These are phyloP conservation scores for Talaromyces proteolyticus DNA, from an alignment of 495 filamentous ascomycete genomes.

Conservation along the genomic window DNA sequence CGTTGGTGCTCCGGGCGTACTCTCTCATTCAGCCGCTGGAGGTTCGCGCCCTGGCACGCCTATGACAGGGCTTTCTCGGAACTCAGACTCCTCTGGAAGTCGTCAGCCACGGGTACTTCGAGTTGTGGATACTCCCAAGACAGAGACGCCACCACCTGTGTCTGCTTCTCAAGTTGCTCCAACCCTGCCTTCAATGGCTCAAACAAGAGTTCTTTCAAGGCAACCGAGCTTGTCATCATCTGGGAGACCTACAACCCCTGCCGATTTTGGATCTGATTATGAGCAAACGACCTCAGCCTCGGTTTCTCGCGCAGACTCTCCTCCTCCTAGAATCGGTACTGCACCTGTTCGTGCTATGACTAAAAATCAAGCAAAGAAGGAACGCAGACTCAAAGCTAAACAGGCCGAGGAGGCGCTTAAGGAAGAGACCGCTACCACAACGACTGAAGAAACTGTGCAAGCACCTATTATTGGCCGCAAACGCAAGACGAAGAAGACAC, in stretches of 20 bases:
- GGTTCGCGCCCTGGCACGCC: slow-evolving; percentile 33
- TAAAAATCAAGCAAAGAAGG: slow-evolving; percentile 88
- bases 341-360: slow-evolving; percentile 74
- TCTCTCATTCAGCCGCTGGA: slow-evolving; percentile 7
- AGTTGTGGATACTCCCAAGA: slow-evolving; percentile 66
- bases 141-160: slow-evolving; percentile 52
- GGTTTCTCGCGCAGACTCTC: slow-evolving; percentile 78
- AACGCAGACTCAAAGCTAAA: slow-evolving; percentile 59
- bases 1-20: slow-evolving; percentile 9
- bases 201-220: slow-evolving; percentile 42
- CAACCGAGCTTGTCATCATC: slow-evolving; percentile 54
- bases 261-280: slow-evolving; percentile 72
- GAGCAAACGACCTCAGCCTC: slow-evolving; percentile 72
- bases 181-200: slow-evolving; percentile 31
- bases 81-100: slow-evolving; percentile 41
- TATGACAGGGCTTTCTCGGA: slow-evolving; percentile 32
- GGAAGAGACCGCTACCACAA: slow-evolving; percentile 47
- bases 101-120: slow-evolving; percentile 53
- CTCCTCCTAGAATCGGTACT: slow-evolving; percentile 75
- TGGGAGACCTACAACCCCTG: slow-evolving; percentile 72
- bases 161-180: slow-evolving; percentile 22
- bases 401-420: slow-evolving; percentile 57
- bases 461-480: slow-evolving; percentile 81
- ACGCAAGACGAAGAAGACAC: slow-evolving; percentile 83
- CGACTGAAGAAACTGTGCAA: slow-evolving; percentile 57